These are phyloP conservation scores for Xylaria sp. DNA, from an alignment of 2,329 filamentous ascomycete genomes.

Conservation along the genomic window DNA sequence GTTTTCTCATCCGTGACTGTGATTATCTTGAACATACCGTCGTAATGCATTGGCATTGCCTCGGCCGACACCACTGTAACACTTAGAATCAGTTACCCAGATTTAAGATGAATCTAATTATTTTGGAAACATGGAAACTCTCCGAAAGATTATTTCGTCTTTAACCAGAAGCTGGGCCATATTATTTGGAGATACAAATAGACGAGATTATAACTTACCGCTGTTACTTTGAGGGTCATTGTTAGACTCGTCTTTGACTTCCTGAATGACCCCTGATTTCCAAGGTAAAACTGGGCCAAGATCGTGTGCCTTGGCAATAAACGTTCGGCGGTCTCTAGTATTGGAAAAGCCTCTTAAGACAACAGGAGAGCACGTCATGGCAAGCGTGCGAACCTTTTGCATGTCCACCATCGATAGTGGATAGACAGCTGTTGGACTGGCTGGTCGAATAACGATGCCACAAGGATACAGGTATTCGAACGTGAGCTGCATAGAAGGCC, in stretches of 20 bases:
- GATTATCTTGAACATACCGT: slow-evolving; percentile 11
- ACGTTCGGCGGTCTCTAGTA: slow-evolving; percentile 8
- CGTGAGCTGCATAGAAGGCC: slow-evolving; percentile 52
- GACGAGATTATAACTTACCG: background rate
- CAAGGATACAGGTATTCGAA: slow-evolving; percentile 59
- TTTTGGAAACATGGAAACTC: background rate
- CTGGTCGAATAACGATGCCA: slow-evolving; percentile 54
- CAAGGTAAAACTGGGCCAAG: background rate
- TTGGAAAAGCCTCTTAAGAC: slow-evolving; percentile 59
- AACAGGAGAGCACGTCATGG: slow-evolving; percentile 62
- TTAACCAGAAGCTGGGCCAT: background rate
- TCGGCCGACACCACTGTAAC: slow-evolving; percentile 13
- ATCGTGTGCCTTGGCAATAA: slow-evolving; percentile 9
- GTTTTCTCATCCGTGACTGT: background rate
- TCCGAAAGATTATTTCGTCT: background rate
- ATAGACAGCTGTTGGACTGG: slow-evolving; percentile 45
- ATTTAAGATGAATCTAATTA: background rate
- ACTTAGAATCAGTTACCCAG: background rate
- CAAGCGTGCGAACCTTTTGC: slow-evolving; percentile 55
- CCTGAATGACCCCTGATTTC: background rate
- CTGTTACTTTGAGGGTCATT: slow-evolving; percentile 2
- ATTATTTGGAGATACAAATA: background rate
- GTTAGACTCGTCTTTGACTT: slow-evolving; percentile 10
- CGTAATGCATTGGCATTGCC: slow-evolving; percentile 11
- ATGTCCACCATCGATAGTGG: slow-evolving; percentile 56